phyloP scores from a whole-genome alignment of 805 yeast genomes.

The Zygosaccharomyces bailii region DNA sequence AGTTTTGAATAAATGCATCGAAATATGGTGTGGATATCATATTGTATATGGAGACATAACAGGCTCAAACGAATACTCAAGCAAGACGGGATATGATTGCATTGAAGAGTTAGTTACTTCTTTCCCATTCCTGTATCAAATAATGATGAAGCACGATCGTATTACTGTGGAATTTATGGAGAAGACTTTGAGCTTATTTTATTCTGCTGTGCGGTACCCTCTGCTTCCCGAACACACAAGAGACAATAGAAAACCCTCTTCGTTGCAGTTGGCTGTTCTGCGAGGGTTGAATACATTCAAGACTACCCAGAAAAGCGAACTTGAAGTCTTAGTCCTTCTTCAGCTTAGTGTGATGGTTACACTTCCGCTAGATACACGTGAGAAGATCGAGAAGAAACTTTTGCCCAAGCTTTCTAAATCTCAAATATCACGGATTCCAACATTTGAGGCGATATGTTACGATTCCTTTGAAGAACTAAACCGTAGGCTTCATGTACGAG shows the following conservation, averaged over 20 bases:
- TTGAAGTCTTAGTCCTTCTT: slow-evolving; percentile 46
- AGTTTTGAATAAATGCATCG: slow-evolving; percentile 40
- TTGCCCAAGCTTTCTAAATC: slow-evolving; percentile 36
- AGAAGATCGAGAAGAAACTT: slow-evolving; percentile 54
- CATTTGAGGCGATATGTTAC: slow-evolving; percentile 59
- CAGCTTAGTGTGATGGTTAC: slow-evolving; percentile 53
- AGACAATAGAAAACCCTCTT: slow-evolving; percentile 58
- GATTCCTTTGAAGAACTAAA: slow-evolving; percentile 43
- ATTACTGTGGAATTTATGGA: slow-evolving; percentile 40
- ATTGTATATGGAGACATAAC: slow-evolving; percentile 44
- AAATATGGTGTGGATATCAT: slow-evolving; percentile 48
- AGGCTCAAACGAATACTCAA: slow-evolving; percentile 23
- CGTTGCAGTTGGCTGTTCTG: slow-evolving; percentile 59
- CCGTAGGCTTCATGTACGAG: slow-evolving; percentile 34
- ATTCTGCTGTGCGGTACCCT: slow-evolving; percentile 69
- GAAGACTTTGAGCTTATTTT: slow-evolving; percentile 54
- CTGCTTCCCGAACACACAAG: slow-evolving; percentile 54
- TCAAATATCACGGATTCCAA: slow-evolving; percentile 47
- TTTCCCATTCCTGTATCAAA: slow-evolving; percentile 47
- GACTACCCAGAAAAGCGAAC: slow-evolving; percentile 33
- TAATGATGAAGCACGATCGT: slow-evolving; percentile 37
- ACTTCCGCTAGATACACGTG: slow-evolving; percentile 60
- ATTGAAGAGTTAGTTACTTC: slow-evolving; percentile 52
- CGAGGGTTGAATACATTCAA: slow-evolving; percentile 41
- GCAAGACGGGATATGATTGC: slow-evolving; percentile 53